Conservation (phyloP, 225 moss, liverwort and hornwort genomes). For the Bryum argenteum region DNA sequence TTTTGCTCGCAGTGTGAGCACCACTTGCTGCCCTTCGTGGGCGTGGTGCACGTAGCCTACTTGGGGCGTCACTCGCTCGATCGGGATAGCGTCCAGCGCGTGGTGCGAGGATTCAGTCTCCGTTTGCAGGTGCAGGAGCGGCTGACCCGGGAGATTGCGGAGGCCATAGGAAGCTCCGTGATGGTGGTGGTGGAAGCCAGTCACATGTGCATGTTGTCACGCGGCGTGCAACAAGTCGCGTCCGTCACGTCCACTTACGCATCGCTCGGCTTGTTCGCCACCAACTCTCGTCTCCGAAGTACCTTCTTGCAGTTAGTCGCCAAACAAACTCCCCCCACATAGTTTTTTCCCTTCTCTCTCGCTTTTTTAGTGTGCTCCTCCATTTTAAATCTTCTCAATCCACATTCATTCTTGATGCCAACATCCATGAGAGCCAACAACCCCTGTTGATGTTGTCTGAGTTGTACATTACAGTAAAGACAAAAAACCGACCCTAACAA, state of each 20-base stretch:
- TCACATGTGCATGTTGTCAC: constrained; percentile 96
- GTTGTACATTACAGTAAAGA: constrained; percentile 45
- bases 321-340: constrained; percentile 38
- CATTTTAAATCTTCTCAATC: constrained; percentile 48
- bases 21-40: constrained; percentile 89
- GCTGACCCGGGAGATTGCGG: constrained; percentile 85
- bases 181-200: constrained; percentile 95
- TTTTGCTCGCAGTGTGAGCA: constrained; percentile 94
- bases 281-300: constrained; percentile 45
- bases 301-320: constrained; percentile 55
- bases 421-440: too few relatives aligned
- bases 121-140: constrained; percentile 97
- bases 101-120: constrained; percentile 83
- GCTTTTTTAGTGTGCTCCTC: constrained; percentile 30
- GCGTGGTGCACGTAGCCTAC: constrained; percentile 76
- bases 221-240: constrained; percentile 77
- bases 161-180: constrained; percentile 67
- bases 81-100: constrained; percentile 61
- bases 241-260: constrained; percentile 61
- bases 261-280: constrained; percentile 53
- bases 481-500: not conserved
- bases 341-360: constrained; percentile 6
- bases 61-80: constrained; percentile 53
- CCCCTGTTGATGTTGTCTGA: constrained; percentile 35
- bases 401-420: constrained; percentile 39